phyloP scores from a whole-genome alignment of 352 stramenopile species.

The Phytophthora colocasiae region DNA sequence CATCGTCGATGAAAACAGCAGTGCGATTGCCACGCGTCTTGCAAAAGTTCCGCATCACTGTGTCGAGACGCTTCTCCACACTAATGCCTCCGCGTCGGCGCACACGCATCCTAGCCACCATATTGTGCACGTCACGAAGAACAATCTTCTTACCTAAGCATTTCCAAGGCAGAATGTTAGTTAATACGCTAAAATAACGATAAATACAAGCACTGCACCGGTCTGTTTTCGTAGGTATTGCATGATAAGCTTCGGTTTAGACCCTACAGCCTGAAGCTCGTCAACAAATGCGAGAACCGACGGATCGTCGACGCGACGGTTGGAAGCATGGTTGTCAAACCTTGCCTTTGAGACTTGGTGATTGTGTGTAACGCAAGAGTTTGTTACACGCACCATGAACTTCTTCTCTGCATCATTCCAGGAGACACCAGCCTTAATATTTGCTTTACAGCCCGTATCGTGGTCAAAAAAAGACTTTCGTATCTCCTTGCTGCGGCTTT shows the following conservation, averaged over 20 bases:
- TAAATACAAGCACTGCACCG: too few species aligned
- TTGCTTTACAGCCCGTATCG: constrained; percentile 6
- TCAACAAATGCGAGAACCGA: not conserved
- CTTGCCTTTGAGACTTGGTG: constrained; percentile 6
- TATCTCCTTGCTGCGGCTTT: not conserved
- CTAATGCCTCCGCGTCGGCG: not conserved
- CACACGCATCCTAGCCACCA: constrained; percentile 1
- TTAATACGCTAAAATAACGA: too few species aligned
- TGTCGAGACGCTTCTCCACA: not conserved
- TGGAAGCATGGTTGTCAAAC: not conserved
- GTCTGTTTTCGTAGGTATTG: too few species aligned
- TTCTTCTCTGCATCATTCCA: constrained; percentile 2
- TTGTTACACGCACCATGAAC: not conserved
- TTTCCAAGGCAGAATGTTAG: not conserved
- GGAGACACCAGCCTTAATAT: constrained; percentile 3
- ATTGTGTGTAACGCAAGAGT: constrained; percentile 6
- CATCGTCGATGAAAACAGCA: constrained; percentile 2
- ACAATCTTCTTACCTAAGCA: constrained; percentile 1
- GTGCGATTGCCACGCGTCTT: not conserved
- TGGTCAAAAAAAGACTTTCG: constrained; percentile 3
- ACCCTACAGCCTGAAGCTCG: constrained; percentile 9
- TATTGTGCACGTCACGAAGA: constrained; percentile 8
- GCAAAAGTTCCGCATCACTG: not conserved
- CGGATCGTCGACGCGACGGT: too few species aligned
- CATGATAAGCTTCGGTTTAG: not conserved